These are phyloP conservation scores for Funneliformis caledonium DNA, from an alignment of 371 early-diverging fungal genomes.

Conservation along the genomic window DNA sequence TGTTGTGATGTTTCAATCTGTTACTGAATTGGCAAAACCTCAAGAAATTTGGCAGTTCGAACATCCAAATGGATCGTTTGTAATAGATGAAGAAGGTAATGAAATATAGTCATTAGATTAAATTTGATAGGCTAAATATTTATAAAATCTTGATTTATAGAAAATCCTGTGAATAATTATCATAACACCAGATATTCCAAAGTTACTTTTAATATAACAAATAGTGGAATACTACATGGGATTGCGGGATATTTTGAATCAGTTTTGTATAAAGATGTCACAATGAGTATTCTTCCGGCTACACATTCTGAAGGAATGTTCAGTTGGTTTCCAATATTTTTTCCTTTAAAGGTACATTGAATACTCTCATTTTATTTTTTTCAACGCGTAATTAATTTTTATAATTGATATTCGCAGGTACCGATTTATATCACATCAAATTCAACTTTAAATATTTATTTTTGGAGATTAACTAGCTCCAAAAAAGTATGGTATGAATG, in stretches of 20 bases:
- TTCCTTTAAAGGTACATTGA: constrained; percentile 73
- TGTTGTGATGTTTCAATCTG: constrained; percentile 89
- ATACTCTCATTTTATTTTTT: background rate
- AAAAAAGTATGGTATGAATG: constrained; percentile 97
- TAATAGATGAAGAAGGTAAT: constrained; percentile 46
- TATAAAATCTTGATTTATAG: constrained; percentile 36
- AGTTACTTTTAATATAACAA: constrained; percentile 58
- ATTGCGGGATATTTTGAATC: constrained; percentile 95
- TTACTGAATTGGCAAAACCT: constrained; percentile 68
- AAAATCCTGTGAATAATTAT: constrained; percentile 63
- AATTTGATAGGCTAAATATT: background rate
- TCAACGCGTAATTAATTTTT: constrained; percentile 10
- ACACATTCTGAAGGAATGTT: constrained; percentile 93
- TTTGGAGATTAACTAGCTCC: constrained; percentile 81
- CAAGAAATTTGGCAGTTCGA: constrained; percentile 81
- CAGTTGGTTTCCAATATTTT: constrained; percentile 97
- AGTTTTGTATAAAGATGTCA: constrained; percentile 81
- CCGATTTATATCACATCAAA: constrained; percentile 73
- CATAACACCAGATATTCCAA: constrained; percentile 72
- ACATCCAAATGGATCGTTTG: constrained; percentile 67
- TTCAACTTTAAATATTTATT: constrained; percentile 66
- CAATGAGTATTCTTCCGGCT: constrained; percentile 81
- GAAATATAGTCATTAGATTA: background rate
- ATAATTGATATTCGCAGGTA: constrained; percentile 44
- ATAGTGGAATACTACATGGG: constrained; percentile 83